A percentile compares a stretch with the other conserved stretches of the same genome.
phyloP scores from a whole-genome alignment of 495 filamentous ascomycete genomes.

The Penicillium daleae region DNA sequence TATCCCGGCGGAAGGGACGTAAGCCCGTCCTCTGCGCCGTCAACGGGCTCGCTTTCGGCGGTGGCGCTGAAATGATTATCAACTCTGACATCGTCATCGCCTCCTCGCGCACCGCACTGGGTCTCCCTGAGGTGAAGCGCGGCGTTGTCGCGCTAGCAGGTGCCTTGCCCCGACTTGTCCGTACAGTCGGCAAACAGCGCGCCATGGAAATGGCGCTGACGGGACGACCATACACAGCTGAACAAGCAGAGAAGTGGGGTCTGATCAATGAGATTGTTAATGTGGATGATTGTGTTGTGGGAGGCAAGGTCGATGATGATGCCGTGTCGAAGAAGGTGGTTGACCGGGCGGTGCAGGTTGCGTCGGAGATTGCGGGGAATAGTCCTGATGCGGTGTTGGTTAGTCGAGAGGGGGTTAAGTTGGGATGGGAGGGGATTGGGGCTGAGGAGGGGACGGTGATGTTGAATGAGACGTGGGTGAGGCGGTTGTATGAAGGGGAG shows the following conservation, averaged over 20 bases:
- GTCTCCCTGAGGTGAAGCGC: conserved; percentile 70
- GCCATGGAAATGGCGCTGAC: conserved; percentile 77
- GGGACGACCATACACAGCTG: conserved; percentile 60
- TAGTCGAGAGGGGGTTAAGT: conserved; percentile 67
- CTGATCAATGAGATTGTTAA: conserved; percentile 69
- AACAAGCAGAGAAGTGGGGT: conserved; percentile 68
- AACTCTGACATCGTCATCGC: conserved; percentile 75
- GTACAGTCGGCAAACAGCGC: conserved; percentile 67
- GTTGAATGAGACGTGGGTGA: conserved; percentile 61
- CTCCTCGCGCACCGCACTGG: conserved; percentile 55
- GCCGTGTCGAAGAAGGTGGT: conserved; percentile 37
- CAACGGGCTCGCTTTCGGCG: conserved; percentile 74
- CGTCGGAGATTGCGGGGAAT: conserved; percentile 49
- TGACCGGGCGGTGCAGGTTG: conserved; percentile 57
- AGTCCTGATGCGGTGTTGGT: conserved; percentile 78
- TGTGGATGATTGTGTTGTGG: conserved; percentile 18
- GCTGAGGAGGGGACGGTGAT: conserved; percentile 66
- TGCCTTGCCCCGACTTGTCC: conserved; percentile 70
- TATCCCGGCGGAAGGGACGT: conserved; percentile 51
- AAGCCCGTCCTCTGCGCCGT: conserved; percentile 76
- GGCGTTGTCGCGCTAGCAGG: conserved; percentile 76
- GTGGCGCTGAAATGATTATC: conserved; percentile 74
- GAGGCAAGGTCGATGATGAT: conserved; percentile 45
- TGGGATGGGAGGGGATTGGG: conserved; percentile 71
- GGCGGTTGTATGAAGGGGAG: conserved; percentile 66